phyloP scores from a whole-genome alignment of 2,329 filamentous ascomycete species.

The Huntiella savannae region DNA sequence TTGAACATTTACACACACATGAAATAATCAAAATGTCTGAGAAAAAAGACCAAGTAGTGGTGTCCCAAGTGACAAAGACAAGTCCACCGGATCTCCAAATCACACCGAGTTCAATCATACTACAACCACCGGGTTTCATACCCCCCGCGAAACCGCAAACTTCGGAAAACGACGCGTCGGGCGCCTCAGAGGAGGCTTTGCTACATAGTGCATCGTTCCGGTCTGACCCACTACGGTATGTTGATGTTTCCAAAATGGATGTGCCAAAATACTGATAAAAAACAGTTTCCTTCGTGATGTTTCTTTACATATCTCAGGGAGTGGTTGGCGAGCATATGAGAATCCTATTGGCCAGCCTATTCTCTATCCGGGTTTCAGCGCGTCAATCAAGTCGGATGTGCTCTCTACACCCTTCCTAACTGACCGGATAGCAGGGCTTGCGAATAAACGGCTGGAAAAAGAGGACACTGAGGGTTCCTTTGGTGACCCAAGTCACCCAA shows the following conservation, averaged over 20 bases:
- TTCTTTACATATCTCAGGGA: conserved; percentile 77
- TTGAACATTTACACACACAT: no score
- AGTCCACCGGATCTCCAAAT: conserved; percentile 57
- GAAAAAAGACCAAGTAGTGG: no score
- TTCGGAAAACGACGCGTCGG: conserved; percentile 13
- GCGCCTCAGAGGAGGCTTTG: conserved; percentile 41
- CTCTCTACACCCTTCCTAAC: conserved; percentile 59
- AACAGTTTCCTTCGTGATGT: conserved; percentile 82
- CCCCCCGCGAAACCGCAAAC: conserved; percentile 22
- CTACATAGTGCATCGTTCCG: conserved; percentile 78
- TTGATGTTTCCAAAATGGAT: background rate
- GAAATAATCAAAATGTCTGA: no score
- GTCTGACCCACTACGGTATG: conserved; percentile 40
- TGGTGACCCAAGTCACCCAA: conserved; percentile 20
- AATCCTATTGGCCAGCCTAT: conserved; percentile 76
- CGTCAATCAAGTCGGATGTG: conserved; percentile 68
- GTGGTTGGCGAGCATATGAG: conserved; percentile 91
- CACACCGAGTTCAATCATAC: conserved; percentile 51
- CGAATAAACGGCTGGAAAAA: conserved; percentile 61
- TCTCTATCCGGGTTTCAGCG: conserved; percentile 81
- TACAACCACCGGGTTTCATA: conserved; percentile 53
- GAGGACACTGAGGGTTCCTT: conserved; percentile 37
- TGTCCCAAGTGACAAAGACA: no score
- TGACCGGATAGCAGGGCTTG: conserved; percentile 55
- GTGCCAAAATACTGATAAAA: background rate